Conservation (phyloP, 441 rosid species). For the Brassica hybrid region DNA sequence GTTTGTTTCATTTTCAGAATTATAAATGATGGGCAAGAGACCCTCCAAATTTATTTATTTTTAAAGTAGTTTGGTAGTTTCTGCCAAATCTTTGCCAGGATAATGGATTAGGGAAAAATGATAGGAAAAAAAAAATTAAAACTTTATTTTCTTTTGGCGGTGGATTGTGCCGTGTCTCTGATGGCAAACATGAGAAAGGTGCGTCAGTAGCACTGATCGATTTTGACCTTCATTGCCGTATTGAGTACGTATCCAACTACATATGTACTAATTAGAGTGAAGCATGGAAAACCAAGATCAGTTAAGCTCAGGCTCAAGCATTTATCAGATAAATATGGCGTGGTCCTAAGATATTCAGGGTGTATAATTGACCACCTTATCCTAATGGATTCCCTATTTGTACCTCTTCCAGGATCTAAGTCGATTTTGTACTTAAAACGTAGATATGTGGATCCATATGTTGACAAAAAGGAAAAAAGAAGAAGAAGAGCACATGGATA, state of each 20-base stretch:
- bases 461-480: not conserved
- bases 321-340: conserved; percentile 5
- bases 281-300: not conserved
- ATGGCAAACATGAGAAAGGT: conserved; percentile 32
- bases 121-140: conserved; percentile 12
- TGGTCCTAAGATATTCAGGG: conserved; percentile 13
- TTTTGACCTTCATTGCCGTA: conserved; percentile 23
- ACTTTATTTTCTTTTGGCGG: conserved; percentile 17
- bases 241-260: conserved; percentile 22
- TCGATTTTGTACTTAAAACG: conserved; percentile 5
- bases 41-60: not conserved
- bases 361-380: conserved; percentile 11
- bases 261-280: not conserved
- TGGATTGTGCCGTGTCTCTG: conserved; percentile 39
- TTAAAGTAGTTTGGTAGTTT: conserved; percentile 8
- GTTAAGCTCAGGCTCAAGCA: conserved; percentile 2
- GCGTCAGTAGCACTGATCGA: conserved; percentile 13
- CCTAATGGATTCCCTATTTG: not conserved
- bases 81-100: conserved; percentile 17
- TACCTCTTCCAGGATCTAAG: not conserved
- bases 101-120: conserved; percentile 11
- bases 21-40: not conserved
- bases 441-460: not conserved
- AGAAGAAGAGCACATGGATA: not conserved
- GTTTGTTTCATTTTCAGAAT: conserved; percentile 24